Conservation (phyloP, 768 basidiomycete genomes). For the Tricholoma furcatifolium region DNA sequence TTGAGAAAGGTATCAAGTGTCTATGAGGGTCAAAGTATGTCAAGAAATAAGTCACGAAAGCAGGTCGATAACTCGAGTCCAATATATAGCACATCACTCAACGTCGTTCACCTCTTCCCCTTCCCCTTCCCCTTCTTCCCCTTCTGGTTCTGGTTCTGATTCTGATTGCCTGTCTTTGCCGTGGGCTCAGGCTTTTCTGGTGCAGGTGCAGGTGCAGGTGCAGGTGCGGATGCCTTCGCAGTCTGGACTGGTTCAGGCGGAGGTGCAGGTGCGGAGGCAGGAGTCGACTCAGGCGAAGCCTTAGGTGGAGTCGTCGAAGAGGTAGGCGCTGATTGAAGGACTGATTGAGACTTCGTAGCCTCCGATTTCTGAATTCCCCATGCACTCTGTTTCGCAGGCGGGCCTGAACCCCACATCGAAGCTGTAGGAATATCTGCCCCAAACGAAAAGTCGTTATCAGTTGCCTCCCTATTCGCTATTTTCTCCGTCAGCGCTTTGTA, state of each 20-base stretch:
- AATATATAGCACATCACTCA: background rate
- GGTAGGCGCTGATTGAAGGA: slow-evolving; percentile 13
- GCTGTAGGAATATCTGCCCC: slow-evolving; percentile 1
- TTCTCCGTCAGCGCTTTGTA: slow-evolving; percentile 24
- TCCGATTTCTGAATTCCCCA: slow-evolving; percentile 14
- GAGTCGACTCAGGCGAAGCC: slow-evolving; percentile 1
- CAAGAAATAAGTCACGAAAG: slow-evolving; percentile 18
- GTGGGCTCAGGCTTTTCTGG: slow-evolving; percentile 16
- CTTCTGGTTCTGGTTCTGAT: slow-evolving; percentile 20
- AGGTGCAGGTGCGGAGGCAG: background rate
- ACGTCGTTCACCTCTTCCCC: slow-evolving; percentile 1
- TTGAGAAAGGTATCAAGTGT: slow-evolving; percentile 12
- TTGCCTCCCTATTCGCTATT: slow-evolving; percentile 18
- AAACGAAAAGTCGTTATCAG: slow-evolving; percentile 11
- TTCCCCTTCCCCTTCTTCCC: slow-evolving; percentile 23
- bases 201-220: slow-evolving; percentile 1
- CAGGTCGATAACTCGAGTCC: slow-evolving; percentile 4
- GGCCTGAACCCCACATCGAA: slow-evolving; percentile 2
- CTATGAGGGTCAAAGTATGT: slow-evolving; percentile 9
- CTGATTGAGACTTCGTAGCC: slow-evolving; percentile 16
- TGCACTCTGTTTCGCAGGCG: slow-evolving; percentile 3
- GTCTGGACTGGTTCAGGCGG: background rate
- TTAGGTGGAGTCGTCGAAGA: slow-evolving; percentile 9
- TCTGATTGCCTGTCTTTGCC: slow-evolving; percentile 13
- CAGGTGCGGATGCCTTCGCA: slow-evolving; percentile 2